Conservation (phyloP, 306 rosid species). For the Medicago lupulina region DNA sequence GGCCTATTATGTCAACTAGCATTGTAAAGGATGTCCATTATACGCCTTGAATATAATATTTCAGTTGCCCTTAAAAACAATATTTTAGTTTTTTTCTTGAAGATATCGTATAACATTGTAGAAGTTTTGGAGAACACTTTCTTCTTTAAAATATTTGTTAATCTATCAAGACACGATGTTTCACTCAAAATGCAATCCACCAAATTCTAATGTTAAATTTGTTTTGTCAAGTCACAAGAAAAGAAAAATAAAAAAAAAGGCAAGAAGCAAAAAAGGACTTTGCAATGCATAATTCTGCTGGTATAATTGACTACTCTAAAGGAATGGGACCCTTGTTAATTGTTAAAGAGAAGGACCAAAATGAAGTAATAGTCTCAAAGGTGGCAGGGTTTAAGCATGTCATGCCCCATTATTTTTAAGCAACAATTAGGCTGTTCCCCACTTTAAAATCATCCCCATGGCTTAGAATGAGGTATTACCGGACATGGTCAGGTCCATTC, state of each 20-base stretch:
- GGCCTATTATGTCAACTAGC: no score
- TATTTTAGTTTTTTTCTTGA: no score
- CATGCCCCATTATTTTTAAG: constrained; percentile 47
- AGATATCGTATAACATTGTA: no score
- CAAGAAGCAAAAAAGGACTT: constrained; percentile 15
- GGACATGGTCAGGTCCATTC: constrained; percentile 59
- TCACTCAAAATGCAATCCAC: background rate
- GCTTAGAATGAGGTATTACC: constrained; percentile 35
- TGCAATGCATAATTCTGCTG: constrained; percentile 5
- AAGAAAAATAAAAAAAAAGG: background rate
- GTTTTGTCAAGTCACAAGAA: constrained; percentile 28
- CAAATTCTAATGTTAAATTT: constrained; percentile 4
- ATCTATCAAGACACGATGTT: background rate
- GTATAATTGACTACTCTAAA: constrained; percentile 42
- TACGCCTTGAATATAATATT: no score
- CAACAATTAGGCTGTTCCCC: constrained; percentile 56
- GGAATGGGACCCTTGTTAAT: constrained; percentile 39
- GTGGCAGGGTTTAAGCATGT: constrained; percentile 40
- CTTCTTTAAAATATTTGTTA: no score
- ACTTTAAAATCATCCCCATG: constrained; percentile 34
- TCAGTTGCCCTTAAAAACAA: no score
- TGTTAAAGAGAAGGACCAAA: constrained; percentile 44
- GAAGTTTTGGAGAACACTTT: no score
- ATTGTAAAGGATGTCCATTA: no score
- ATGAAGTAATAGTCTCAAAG: constrained; percentile 37